Base-by-base conservation (phyloP, 2,329 filamentous ascomycete species). In the Claviceps sp. region DNA sequence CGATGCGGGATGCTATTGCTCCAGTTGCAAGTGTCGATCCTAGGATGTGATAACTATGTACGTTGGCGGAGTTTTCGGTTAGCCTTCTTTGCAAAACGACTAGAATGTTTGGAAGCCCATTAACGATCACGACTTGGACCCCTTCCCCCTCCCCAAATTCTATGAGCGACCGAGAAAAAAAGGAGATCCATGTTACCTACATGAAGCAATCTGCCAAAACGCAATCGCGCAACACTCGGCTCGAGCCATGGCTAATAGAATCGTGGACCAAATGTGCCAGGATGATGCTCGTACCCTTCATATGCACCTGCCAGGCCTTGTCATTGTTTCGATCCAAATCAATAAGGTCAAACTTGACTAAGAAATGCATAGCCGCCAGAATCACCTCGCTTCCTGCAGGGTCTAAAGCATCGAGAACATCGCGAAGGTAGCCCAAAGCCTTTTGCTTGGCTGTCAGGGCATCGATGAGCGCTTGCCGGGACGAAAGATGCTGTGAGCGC, bases 261-360 rank as follows among this genome's bases (percentile, higher is more conserved):
- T 65, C 61, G 4, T 62, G 61, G 5, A 62, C 63, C 5, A 71
- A 59, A 13, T 70, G 57, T 41, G 65, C 63, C 56, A 71, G 61
- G 30, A 76, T 68, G 52, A 63, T 68, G 50, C 69, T 69, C 22
- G 72, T 72, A 6, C 71, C 73, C 37, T 70, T 66, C 45, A 76
- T 64, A 57, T 76, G 73, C 44, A 67, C 62, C 55, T 68, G 68
- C 73, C 73, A 76, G 52, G 66, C 65, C 51, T 64, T 67, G 5
- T 66, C 67, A n/a, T 65, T 65, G 22, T 65, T 65, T 53, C 66
- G 68, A 13, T 73, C 70, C 11, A 73, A 60, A 55, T 76, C 73
- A 46, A 76, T 72, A n/a, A 76, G 63, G 49, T 75, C 66, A 54
- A 76, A 73, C 54, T 74, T 74, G 61, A 76, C 66, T 52, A 76